phyloP scores from a whole-genome alignment of 768 basidiomycete genomes.

The Neoboletus subvelutipes region DNA sequence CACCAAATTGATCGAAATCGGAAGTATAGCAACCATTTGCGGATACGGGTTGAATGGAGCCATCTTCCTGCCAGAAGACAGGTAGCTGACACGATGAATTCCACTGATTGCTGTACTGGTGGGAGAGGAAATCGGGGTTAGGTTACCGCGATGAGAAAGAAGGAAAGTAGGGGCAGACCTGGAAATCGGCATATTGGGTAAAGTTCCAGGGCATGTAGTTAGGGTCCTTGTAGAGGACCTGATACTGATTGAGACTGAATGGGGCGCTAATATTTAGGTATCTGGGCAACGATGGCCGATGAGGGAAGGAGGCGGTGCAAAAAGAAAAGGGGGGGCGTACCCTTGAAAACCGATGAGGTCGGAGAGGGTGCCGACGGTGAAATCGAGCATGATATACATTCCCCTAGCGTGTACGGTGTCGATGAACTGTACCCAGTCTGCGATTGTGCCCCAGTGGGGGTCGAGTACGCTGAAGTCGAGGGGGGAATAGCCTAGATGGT shows the following conservation, averaged over 20 bases:
- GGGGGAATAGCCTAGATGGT: slow-evolving; percentile 75
- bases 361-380: slow-evolving; percentile 90
- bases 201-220: slow-evolving; percentile 84
- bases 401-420: slow-evolving; percentile 74
- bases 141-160: neutral
- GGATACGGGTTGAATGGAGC: slow-evolving; percentile 49
- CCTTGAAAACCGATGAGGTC: slow-evolving; percentile 85
- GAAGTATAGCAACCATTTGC: slow-evolving; percentile 72
- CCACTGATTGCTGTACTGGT: slow-evolving; percentile 62
- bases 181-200: slow-evolving; percentile 79
- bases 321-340: slow-evolving; percentile 42
- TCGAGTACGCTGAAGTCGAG: slow-evolving; percentile 89
- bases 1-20: slow-evolving; percentile 94
- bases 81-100: slow-evolving; percentile 77
- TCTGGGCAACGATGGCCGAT: slow-evolving; percentile 38
- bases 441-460: slow-evolving; percentile 86
- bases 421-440: slow-evolving; percentile 76
- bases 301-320: slow-evolving; percentile 10
- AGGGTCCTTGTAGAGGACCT: slow-evolving; percentile 72
- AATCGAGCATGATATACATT: slow-evolving; percentile 93
- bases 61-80: slow-evolving; percentile 78
- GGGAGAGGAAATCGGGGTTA: neutral
- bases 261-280: slow-evolving; percentile 75
- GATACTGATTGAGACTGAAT: slow-evolving; percentile 74
- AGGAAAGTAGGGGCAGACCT: slow-evolving; percentile 39